Conservation (phyloP, 768 basidiomycete species). For the Artomyces pyxidatus region DNA sequence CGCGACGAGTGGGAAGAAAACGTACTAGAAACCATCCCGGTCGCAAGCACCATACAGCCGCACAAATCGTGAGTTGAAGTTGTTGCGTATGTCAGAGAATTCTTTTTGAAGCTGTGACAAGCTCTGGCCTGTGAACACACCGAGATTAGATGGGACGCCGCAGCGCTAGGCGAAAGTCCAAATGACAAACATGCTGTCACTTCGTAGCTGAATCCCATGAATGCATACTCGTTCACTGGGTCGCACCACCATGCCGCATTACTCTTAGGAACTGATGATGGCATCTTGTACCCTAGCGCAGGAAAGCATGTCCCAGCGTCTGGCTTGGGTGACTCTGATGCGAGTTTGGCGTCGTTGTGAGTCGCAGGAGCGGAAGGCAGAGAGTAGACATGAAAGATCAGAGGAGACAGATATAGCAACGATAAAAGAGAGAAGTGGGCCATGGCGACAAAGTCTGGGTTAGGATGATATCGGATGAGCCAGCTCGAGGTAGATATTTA, state of each 20-base stretch:
- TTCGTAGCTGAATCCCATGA: conserved; percentile 74
- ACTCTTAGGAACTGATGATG: conserved; percentile 33
- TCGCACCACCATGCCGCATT: conserved; percentile 44
- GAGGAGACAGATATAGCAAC: neutral
- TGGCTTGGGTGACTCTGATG: neutral
- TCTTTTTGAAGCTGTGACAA: conserved; percentile 39
- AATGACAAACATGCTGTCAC: conserved; percentile 47
- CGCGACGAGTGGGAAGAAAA: neutral
- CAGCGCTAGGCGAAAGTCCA: neutral
- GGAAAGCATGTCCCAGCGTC: conserved; percentile 26
- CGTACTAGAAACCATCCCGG: conserved; percentile 31
- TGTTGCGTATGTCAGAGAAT: conserved; percentile 50
- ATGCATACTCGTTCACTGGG: conserved; percentile 57
- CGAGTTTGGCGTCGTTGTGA: neutral
- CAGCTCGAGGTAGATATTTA: neutral
- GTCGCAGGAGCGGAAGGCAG: neutral
- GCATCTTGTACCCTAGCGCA: conserved; percentile 45
- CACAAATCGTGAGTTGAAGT: conserved; percentile 59
- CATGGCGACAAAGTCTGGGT: neutral
- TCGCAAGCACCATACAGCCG: conserved; percentile 39
- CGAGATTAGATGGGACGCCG: conserved; percentile 1
- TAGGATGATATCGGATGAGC: neutral
- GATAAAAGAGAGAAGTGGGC: neutral
- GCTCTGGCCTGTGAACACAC: conserved; percentile 44
- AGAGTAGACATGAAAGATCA: neutral